Conservation (phyloP, 1,139 yeast species). For the Diutina sp. region DNA sequence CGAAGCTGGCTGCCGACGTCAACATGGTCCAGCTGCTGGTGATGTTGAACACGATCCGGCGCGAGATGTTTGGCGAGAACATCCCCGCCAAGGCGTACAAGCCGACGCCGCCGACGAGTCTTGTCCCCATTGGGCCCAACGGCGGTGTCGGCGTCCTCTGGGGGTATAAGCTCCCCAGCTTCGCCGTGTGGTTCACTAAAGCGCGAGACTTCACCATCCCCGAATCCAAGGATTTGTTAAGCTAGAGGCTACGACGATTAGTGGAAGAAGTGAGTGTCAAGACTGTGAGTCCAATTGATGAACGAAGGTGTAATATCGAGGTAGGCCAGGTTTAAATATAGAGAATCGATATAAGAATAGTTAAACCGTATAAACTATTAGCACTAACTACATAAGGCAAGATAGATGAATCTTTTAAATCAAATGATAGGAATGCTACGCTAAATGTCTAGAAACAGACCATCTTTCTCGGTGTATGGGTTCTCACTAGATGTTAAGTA, state of each 20-base stretch:
- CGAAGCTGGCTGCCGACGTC: slow-evolving; percentile 15
- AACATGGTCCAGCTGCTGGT: slow-evolving; percentile 12
- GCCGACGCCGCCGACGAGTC: slow-evolving; percentile 5
- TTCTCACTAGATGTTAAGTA: no score
- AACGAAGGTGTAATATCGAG: no score
- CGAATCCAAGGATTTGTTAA: background rate
- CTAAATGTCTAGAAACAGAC: no score
- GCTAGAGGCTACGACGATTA: background rate
- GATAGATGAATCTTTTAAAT: no score
- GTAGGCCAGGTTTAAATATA: no score
- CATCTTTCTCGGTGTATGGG: no score
- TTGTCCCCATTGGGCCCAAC: slow-evolving; percentile 21
- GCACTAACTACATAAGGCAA: no score
- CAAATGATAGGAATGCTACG: no score
- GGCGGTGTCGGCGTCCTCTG: slow-evolving; percentile 23
- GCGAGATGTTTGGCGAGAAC: background rate
- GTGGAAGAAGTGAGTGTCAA: no score
- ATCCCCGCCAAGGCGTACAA: slow-evolving; percentile 6
- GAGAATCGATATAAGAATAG: no score
- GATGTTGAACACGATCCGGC: slow-evolving; percentile 4
- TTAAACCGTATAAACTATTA: no score
- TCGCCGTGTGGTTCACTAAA: slow-evolving; percentile 16
- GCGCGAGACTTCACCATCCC: slow-evolving; percentile 6
- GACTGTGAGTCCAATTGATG: no score
- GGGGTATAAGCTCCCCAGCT: slow-evolving; percentile 18